A percentile compares a stretch with the other conserved stretches of the same genome.
Evolutionary conservation across 169 alveolate genomes (phyloP).

Genomic region (Perkinsus olseni): DNA sequence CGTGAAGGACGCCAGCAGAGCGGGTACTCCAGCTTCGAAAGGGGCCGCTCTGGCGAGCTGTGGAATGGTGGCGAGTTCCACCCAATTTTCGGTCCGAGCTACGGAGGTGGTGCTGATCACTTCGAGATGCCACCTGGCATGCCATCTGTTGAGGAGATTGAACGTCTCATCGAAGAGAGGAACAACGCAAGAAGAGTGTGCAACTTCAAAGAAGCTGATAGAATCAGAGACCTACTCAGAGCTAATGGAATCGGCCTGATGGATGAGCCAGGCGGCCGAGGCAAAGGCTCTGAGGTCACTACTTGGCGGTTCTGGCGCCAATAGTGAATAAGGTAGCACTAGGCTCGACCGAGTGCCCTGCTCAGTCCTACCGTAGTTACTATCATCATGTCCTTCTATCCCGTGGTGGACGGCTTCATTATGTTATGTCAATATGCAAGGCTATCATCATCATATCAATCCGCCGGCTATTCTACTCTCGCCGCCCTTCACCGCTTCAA

Average conservation of each 20-base stretch:
- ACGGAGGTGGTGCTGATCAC: background rate
- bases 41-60: background rate
- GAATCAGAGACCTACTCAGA: constrained; percentile 12
- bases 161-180: constrained; percentile 11
- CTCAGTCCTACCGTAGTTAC: background rate
- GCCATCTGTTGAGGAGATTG: constrained; percentile 7
- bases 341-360: no score
- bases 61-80: background rate
- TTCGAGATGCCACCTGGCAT: constrained; percentile 2
- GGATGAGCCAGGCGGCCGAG: constrained; percentile 30
- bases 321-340: no score
- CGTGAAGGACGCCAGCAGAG: background rate
- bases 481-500: no score
- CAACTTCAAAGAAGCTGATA: constrained; percentile 20
- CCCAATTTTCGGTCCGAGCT: background rate
- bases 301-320: constrained; percentile 21
- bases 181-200: constrained; percentile 22
- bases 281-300: constrained; percentile 21
- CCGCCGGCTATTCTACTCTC: no score
- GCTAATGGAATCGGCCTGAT: constrained; percentile 17
- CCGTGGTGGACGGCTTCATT: no score
- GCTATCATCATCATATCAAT: no score
- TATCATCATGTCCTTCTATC: no score
- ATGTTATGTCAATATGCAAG: no score
- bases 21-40: background rate